A percentile compares a stretch with the other conserved stretches of the same genome.
These are phyloP conservation scores for Ochetophila trinervis DNA, from an alignment of 306 rosid genomes.

Conservation along the genomic window DNA sequence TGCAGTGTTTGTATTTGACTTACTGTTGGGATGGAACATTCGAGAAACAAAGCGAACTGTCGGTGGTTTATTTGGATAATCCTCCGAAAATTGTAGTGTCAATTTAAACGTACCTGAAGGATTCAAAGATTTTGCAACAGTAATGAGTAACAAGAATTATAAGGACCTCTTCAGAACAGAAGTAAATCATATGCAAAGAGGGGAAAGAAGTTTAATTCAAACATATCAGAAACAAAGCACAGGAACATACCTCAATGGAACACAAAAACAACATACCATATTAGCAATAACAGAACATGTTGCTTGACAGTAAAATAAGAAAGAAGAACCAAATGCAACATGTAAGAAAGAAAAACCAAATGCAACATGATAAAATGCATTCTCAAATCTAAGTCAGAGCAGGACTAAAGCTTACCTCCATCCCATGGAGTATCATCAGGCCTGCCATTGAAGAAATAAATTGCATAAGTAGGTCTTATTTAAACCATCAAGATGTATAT, in stretches of 20 bases:
- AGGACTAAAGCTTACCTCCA: conserved; percentile 67
- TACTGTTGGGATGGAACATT: conserved; percentile 98
- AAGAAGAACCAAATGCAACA: neutral
- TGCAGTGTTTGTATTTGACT: conserved; percentile 30
- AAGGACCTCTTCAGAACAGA: neutral
- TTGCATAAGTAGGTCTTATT: conserved; percentile 19
- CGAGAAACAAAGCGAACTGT: conserved; percentile 95
- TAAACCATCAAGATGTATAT: neutral
- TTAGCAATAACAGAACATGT: neutral
- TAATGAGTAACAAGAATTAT: conserved; percentile 6
- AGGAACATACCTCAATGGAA: neutral
- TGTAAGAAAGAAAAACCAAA: neutral
- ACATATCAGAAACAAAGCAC: neutral
- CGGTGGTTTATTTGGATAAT: conserved; percentile 97
- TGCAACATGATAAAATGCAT: conserved; percentile 4
- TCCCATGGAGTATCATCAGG: conserved; percentile 99
- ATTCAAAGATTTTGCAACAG: conserved; percentile 19
- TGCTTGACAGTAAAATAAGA: neutral
- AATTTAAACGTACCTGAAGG: conserved; percentile 87
- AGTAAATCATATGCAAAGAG: neutral
- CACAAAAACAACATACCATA: neutral
- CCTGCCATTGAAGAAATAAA: conserved; percentile 47
- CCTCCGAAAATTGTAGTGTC: conserved; percentile 89
- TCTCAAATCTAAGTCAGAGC: conserved; percentile 11
- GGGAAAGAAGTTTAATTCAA: neutral